Evolutionary conservation across 2,329 filamentous ascomycete genomes (phyloP), one percentile per base, ranked within the genome.

Genomic region (Penicillium sp.): DNA sequence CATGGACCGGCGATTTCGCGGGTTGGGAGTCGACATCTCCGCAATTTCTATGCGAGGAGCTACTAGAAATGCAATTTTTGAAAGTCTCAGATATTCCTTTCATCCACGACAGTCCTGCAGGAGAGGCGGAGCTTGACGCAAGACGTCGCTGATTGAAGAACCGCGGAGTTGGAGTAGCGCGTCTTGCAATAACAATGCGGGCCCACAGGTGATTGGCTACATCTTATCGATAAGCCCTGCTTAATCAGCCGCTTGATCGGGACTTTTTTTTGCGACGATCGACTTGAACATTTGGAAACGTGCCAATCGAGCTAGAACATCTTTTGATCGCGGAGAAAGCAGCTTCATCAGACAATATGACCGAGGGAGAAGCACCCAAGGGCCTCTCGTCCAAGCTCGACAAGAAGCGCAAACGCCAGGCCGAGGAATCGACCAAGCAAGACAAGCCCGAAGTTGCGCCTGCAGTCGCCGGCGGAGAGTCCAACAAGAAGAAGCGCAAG

Each of bases 401-500:
- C 56, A 77, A 77, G 63, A 79, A 79, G 70, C 76, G 76, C 66
- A 78, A 76, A 70, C 71, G 76, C 62, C 72, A 76, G 56, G 71
- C 72, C 53, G 73, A 74, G 40, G 74, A 75, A 22, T 60, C 70
- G 45, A 65, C 68, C 19, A 70, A 72, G 62, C 49, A 70, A 65
- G 68, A 68, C 57, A 68, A 68, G 57, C 56, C 68, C 37, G 65
- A 68, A 37, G 52, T 65, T 37, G 63, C 60, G 37, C 51, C 65
- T 49, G 60, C 63, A 57, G 55, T 53, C 68, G 53, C 65, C 30
- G 40, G 42, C 19, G 59, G 68, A 52, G 70, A 66, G 8, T 69
- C 67, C 13, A 75, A 59, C 65, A 74, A 77, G 59, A 78, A 75
- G 55, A 70, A 73, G 69, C 66, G 67, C 54, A 75, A 74, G 59